phyloP scores from a whole-genome alignment of 257 asterid species.

The Rauvolfia tetraphylla region DNA sequence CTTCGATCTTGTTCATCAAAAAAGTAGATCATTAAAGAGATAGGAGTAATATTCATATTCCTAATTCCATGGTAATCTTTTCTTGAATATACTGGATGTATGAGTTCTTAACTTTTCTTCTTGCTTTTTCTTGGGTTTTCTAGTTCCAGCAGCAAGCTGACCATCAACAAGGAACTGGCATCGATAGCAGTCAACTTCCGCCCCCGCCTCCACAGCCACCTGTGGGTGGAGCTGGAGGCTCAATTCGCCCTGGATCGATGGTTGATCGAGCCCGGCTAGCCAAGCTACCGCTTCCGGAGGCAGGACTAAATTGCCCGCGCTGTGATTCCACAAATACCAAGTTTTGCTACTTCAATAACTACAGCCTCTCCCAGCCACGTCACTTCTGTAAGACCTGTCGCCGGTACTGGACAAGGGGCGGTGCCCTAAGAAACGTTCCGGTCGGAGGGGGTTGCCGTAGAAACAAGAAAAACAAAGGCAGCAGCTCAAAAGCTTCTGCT shows the following conservation, averaged over 20 bases:
- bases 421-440: slow-evolving; percentile 42
- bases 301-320: slow-evolving; percentile 41
- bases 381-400: slow-evolving; percentile 46
- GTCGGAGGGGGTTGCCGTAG: slow-evolving; percentile 51
- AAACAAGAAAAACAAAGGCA: slow-evolving; percentile 37
- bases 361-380: slow-evolving; percentile 42
- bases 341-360: slow-evolving; percentile 47
- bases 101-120: slow-evolving; percentile 5
- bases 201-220: slow-evolving; percentile 19
- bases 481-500: slow-evolving; percentile 23
- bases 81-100: slow-evolving; percentile 40
- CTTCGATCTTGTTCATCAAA: slow-evolving; percentile 19
- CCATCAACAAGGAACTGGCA: slow-evolving; percentile 28
- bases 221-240: slow-evolving; percentile 21
- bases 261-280: slow-evolving; percentile 43
- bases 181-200: slow-evolving; percentile 19
- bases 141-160: slow-evolving; percentile 37
- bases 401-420: slow-evolving; percentile 42
- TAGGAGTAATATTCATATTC: slow-evolving; percentile 36
- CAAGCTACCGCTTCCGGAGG: slow-evolving; percentile 36
- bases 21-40: slow-evolving; percentile 18
- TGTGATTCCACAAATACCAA: slow-evolving; percentile 42
- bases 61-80: slow-evolving; percentile 30
- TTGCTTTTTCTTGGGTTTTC: not conserved
- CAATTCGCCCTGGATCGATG: slow-evolving; percentile 48